Base-by-base conservation (phyloP, 108 stramenopile species). In the Bacterosira constricta region DNA sequence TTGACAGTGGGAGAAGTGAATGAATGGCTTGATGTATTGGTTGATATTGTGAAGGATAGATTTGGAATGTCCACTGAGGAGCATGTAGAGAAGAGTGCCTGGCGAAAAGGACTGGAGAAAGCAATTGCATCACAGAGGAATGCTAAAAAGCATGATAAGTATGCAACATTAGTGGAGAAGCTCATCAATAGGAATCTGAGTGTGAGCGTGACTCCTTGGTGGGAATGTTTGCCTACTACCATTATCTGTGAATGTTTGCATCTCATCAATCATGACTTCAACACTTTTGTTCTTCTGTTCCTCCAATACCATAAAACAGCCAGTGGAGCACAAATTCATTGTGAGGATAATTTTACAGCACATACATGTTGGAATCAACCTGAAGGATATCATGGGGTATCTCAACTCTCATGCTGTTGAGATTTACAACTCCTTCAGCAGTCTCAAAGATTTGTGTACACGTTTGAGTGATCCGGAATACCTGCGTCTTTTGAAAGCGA, bases 271-370 rank as follows among this genome's bases (percentile, higher is more conserved):
- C n/a, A n/a, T n/a, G n/a, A n/a, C n/a, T n/a, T n/a, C n/a, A n/a
- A n/a, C n/a, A n/a, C n/a, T n/a, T n/a, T n/a, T n/a, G n/a, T n/a
- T n/a, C n/a, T n/a, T n/a, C 10, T 41, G 25, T 26, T 26, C 35
- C 20, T 11, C 26, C 4, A 53, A 11, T 42, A 34, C 45, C 15
- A 59, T 62, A 29, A 62, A 37, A 31, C 71, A 75, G 67, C 87
- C 94, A 1, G 49, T 85, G 58, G 94, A 95, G 59, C 94, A 95
- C 69, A 91, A 91, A 57, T 95, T 91, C 91, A 66, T 92, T 44
- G 88, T 90, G 0, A 71, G 91, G 7, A 86, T 95, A 6, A 47
- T 95, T 11, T 71, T 90, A 55, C 68, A 86, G 62, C 80, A 78
- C 56, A 64, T 87, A 49, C 80, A 87, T 31, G 77, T 90, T 45